Conservation (phyloP, 2,329 filamentous ascomycete species). For the Aspergillus tanneri region DNA sequence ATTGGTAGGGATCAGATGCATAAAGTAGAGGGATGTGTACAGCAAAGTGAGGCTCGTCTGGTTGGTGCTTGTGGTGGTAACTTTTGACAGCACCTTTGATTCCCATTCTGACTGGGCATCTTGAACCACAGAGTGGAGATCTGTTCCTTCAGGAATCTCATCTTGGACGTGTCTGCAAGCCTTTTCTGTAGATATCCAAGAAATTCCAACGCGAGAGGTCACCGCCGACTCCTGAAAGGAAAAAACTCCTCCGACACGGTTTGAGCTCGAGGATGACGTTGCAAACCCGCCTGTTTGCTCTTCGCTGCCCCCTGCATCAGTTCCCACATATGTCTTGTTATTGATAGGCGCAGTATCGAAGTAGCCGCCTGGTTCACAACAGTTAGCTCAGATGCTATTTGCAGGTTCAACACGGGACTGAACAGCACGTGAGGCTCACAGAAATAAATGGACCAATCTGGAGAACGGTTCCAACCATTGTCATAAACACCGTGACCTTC, state of each 20-base stretch:
- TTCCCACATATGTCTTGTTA: constrained; percentile 30
- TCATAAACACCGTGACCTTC: constrained; percentile 63
- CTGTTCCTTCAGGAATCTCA: constrained; percentile 54
- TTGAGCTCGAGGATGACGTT: constrained; percentile 48
- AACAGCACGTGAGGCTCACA: constrained; percentile 20
- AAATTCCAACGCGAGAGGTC: constrained; percentile 63
- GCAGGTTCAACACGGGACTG: background rate
- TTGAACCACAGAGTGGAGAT: constrained; percentile 47
- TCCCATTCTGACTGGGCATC: constrained; percentile 60
- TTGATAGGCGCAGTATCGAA: constrained; percentile 49
- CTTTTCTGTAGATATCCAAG: constrained; percentile 62
- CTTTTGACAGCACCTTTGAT: constrained; percentile 60
- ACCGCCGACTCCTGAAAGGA: constrained; percentile 51
- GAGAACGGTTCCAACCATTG: constrained; percentile 66
- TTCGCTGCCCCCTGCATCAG: constrained; percentile 28
- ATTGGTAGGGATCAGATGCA: constrained; percentile 68
- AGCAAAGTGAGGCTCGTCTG: constrained; percentile 58
- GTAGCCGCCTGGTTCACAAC: constrained; percentile 56
- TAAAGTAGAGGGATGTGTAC: constrained; percentile 69
- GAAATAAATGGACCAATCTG: constrained; percentile 47
- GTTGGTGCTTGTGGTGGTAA: constrained; percentile 61
- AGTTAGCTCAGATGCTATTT: constrained; percentile 1
- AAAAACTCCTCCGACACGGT: constrained; percentile 49
- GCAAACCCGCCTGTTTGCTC: constrained; percentile 29
- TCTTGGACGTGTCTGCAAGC: constrained; percentile 60